Evolutionary conservation across 139 green algal genomes (phyloP).

Genomic region (Coccomyxa sp.): DNA sequence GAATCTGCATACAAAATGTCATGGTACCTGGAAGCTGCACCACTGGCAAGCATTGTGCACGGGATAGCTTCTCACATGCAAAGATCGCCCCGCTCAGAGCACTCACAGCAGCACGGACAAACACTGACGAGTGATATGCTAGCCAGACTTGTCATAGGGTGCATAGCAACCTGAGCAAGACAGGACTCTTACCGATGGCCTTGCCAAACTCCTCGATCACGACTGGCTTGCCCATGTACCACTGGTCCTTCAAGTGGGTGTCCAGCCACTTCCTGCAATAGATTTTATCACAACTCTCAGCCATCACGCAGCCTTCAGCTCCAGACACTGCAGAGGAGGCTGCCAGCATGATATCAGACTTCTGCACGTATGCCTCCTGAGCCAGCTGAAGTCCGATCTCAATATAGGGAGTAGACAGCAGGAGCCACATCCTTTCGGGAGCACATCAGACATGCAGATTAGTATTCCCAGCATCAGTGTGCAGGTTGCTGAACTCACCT

Average conservation of each 20-base stretch:
- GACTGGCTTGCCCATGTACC: constrained; percentile 30
- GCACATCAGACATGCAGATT: no score
- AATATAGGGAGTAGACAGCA: no score
- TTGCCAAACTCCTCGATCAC: constrained; percentile 46
- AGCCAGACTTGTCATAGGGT: neutral
- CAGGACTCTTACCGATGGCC: neutral
- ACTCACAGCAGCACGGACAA: neutral
- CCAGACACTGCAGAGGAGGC: no score
- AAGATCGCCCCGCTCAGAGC: neutral
- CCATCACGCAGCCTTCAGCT: no score
- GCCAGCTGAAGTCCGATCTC: no score
- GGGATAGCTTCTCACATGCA: neutral
- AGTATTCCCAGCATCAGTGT: no score
- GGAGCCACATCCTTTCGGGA: no score
- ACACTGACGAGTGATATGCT: neutral
- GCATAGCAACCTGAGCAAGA: neutral
- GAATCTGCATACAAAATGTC: neutral
- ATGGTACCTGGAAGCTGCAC: neutral
- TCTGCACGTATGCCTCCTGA: no score
- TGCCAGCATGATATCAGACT: no score
- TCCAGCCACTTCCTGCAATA: constrained; percentile 25
- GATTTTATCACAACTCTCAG: no score
- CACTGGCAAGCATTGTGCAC: neutral
- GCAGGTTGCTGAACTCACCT: no score
- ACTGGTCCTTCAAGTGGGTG: constrained; percentile 22